Percentiles rank a stretch among this genome's conserved stretches.
Conservation (phyloP, 345 rosid genomes). For the Passiflora organensis region DNA sequence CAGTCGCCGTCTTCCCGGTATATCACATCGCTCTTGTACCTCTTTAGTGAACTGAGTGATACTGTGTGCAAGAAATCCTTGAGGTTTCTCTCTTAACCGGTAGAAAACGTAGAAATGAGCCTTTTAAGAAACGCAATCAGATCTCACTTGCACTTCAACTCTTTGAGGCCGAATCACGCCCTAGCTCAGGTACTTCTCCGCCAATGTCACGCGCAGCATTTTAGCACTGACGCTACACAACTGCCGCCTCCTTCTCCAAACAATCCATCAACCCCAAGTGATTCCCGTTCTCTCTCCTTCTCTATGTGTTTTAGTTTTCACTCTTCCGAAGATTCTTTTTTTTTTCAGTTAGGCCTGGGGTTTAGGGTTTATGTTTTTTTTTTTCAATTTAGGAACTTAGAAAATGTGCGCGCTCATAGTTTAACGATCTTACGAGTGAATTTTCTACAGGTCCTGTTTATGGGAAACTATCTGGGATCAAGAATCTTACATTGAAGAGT, state of each 20-base stretch:
- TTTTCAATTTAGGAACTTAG: not conserved
- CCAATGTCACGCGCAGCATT: conserved; percentile 23
- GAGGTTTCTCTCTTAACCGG: not conserved
- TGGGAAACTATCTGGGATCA: conserved; percentile 44
- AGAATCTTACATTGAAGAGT: conserved; percentile 47
- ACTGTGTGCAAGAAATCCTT: no score
- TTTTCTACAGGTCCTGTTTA: conserved; percentile 30
- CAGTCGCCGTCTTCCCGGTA: no score
- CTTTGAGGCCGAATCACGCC: not conserved
- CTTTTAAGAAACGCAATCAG: conserved; percentile 9
- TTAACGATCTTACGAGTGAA: not conserved
- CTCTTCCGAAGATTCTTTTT: not conserved
- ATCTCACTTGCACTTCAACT: not conserved
- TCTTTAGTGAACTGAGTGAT: no score
- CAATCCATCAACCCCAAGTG: conserved; percentile 27
- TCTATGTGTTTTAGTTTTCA: no score
- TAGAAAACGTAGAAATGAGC: not conserved
- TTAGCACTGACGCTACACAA: conserved; percentile 49
- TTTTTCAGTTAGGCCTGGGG: not conserved
- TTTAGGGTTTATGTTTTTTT: conserved; percentile 15
- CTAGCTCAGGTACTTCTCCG: not conserved
- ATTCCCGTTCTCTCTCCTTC: not conserved
- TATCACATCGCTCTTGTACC: no score
- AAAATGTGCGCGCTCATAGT: no score
- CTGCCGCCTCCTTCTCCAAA: conserved; percentile 22